Conservation (phyloP, 441 rosid species). For the Dalechampia spathulata region DNA sequence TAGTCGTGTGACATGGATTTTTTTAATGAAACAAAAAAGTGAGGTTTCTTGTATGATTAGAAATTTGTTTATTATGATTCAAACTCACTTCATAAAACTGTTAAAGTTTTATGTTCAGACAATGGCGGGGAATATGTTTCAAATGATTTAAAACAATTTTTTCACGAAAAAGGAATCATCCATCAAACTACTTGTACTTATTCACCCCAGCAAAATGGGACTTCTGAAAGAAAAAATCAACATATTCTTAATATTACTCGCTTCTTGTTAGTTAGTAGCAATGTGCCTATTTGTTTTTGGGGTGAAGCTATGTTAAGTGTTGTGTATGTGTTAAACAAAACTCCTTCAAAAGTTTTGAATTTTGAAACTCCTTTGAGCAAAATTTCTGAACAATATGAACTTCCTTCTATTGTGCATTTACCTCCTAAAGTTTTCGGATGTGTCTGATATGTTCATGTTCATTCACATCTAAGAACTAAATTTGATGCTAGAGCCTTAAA, state of each 20-base stretch:
- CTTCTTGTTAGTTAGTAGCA: background rate
- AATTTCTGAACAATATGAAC: background rate
- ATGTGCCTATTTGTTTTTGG: background rate
- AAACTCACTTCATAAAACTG: background rate
- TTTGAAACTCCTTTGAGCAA: background rate
- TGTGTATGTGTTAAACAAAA: background rate
- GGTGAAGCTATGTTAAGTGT: background rate
- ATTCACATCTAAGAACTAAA: background rate
- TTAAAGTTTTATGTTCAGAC: background rate
- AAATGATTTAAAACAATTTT: background rate
- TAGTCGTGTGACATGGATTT: background rate
- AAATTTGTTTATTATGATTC: background rate
- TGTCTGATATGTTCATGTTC: background rate
- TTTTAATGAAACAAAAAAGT: background rate
- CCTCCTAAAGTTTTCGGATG: background rate
- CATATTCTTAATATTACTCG: background rate
- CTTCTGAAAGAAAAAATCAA: background rate
- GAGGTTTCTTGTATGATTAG: background rate
- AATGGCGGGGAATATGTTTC: background rate
- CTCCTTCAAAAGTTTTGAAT: background rate
- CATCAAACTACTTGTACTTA: background rate
- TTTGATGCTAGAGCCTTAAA: background rate
- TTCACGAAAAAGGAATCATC: background rate
- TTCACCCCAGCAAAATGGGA: background rate
- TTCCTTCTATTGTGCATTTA: background rate